These are phyloP conservation scores for Candida hungchunana DNA, from an alignment of 805 yeast genomes.

Conservation along the genomic window DNA sequence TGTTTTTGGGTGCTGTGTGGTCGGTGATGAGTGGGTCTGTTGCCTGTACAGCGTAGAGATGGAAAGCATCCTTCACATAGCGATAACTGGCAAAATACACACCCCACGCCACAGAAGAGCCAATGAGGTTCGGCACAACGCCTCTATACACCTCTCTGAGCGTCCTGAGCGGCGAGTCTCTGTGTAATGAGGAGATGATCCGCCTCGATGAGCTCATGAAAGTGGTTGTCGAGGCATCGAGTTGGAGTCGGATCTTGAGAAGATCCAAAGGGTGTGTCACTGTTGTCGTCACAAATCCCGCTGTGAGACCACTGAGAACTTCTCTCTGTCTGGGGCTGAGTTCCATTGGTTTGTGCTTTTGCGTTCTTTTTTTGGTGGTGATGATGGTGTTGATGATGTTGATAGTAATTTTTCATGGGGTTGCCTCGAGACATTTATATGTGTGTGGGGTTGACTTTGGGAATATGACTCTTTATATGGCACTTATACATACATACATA, in stretches of 20 bases:
- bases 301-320: conserved; percentile 65
- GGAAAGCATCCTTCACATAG: conserved; percentile 43
- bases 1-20: conserved; percentile 10
- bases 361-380: too few species aligned
- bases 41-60: conserved; percentile 9
- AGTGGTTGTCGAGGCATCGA: conserved; percentile 32
- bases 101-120: conserved; percentile 88
- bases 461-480: too few species aligned
- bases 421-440: too few species aligned
- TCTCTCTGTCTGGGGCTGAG: conserved; percentile 18
- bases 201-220: conserved; percentile 9
- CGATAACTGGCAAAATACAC: conserved; percentile 78
- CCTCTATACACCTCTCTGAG: conserved; percentile 21
- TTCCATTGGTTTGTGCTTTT: background rate
- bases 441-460: too few species aligned
- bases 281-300: conserved; percentile 78
- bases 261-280: conserved; percentile 88
- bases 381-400: too few species aligned
- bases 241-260: conserved; percentile 76
- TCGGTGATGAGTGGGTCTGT: conserved; percentile 6
- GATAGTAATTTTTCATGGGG: too few species aligned
- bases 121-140: conserved; percentile 57
- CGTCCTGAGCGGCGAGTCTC: conserved; percentile 16
- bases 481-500: too few species aligned
- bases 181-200: conserved; percentile 5